Base-by-base conservation (phyloP, 345 rosid species). In the Lumnitzera littorea region DNA sequence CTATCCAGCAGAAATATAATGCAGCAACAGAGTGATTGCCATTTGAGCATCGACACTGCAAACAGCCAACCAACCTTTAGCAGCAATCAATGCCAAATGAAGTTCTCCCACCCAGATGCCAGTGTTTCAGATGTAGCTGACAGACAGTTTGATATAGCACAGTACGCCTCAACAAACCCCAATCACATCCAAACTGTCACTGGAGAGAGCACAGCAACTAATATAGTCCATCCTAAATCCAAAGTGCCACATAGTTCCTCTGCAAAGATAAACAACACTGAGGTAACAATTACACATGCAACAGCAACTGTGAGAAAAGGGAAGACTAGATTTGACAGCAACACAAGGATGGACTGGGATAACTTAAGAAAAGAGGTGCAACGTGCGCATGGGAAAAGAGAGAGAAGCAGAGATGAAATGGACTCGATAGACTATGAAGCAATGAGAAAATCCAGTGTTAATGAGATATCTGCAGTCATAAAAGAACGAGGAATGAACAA, bases 401-500 rank as follows among this genome's bases (percentile, higher is more conserved):
- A 81, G 71, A 78, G 82, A 76, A 76, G 78, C 66, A 49, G 59
- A 57, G 85, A 81, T 20, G 59, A 75, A 29, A 75, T 69, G 89
- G 96, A 92, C 76, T 82, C 98, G 16, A 49, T 89, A 43, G 97
- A 92, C 75, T 92, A 85, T 58, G 91, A 89, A 79, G 89, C 94
- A 62, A 36, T 92, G 71, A 84, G 97, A 72, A 27, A 68, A 48
- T 88, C 91, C 46, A 59, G 62, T 53, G 72, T 82, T 23, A 51
- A 58, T 10, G 80, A 82, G 69, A 81, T 92, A 48, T 69, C 97
- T 46, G 70, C 80, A 0, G 64, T 89, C 29, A 92, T 89, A 36
- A 85, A 74, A 75, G 96, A 78, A 65, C 73, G 98, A 64, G 98
- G 98, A 25, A 89, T 89, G 94, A 89, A 89, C 75, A 81, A 87